phyloP scores from a whole-genome alignment of 2,329 filamentous ascomycete genomes.

The Myriosclerotinia curreyana region DNA sequence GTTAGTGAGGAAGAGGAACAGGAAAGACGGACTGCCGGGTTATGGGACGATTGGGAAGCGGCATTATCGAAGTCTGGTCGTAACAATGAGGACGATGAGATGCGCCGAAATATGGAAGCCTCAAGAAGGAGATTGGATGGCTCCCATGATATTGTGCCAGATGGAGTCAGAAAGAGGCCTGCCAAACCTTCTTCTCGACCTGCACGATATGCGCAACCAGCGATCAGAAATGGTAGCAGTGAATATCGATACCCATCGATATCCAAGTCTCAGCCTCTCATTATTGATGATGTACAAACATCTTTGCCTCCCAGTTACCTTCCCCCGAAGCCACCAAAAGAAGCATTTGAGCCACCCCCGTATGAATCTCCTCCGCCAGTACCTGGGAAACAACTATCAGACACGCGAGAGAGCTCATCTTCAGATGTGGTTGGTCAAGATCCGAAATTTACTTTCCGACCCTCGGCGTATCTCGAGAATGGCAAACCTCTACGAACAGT shows the following conservation, averaged over 20 bases:
- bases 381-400: slow-evolving; percentile 33
- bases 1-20: slow-evolving; percentile 57
- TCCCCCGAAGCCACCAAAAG: slow-evolving; percentile 37
- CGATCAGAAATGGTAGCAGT: slow-evolving; percentile 27
- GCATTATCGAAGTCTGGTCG: slow-evolving; percentile 40
- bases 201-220: slow-evolving; percentile 27
- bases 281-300: slow-evolving; percentile 38
- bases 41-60: slow-evolving; percentile 53
- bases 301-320: slow-evolving; percentile 22
- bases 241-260: slow-evolving; percentile 58
- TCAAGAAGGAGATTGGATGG: slow-evolving; percentile 45
- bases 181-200: slow-evolving; percentile 31
- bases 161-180: slow-evolving; percentile 34
- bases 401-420: background rate
- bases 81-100: slow-evolving; percentile 42
- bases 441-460: slow-evolving; percentile 66
- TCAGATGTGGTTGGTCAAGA: slow-evolving; percentile 22
- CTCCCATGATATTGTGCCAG: slow-evolving; percentile 31
- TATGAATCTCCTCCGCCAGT: slow-evolving; percentile 21
- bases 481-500: slow-evolving; percentile 82
- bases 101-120: slow-evolving; percentile 52
- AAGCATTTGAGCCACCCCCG: slow-evolving; percentile 24
- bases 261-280: slow-evolving; percentile 49
- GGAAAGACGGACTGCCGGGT: slow-evolving; percentile 50
- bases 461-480: slow-evolving; percentile 85